Conservation (phyloP, 2,329 filamentous ascomycete genomes). For the Colletotrichum sp. region DNA sequence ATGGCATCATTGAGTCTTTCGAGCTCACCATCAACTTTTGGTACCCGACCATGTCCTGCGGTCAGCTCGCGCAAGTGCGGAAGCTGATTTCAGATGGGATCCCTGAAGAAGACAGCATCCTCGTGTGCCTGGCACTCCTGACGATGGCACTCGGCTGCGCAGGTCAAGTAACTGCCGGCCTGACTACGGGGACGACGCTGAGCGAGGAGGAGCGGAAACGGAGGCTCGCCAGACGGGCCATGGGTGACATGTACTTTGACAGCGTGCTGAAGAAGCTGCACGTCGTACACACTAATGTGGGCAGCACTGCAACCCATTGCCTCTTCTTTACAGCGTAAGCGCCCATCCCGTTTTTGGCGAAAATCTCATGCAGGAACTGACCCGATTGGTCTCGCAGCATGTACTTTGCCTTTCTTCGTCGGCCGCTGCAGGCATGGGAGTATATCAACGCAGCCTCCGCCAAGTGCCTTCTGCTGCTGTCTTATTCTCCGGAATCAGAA, state of each 20-base stretch:
- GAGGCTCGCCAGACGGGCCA: constrained; percentile 33
- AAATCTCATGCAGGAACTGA: neutral
- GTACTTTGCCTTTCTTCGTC: constrained; percentile 54
- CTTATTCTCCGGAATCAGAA: constrained; percentile 41
- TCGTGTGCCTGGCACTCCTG: constrained; percentile 47
- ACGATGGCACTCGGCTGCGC: constrained; percentile 54
- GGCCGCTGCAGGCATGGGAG: constrained; percentile 58
- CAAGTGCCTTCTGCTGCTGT: constrained; percentile 53
- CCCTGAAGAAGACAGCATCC: constrained; percentile 39
- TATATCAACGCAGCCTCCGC: constrained; percentile 53
- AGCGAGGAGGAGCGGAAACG: constrained; percentile 31
- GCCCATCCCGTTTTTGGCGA: neutral
- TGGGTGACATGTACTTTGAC: constrained; percentile 50
- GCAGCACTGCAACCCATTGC: constrained; percentile 51
- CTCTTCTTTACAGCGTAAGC: constrained; percentile 55
- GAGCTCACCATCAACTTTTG: constrained; percentile 55
- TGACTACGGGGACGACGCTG: constrained; percentile 23
- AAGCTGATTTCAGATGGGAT: constrained; percentile 35
- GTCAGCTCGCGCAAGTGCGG: constrained; percentile 38
- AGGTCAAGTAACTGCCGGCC: constrained; percentile 40
- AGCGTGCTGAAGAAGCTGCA: constrained; percentile 49
- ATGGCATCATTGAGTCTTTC: constrained; percentile 46
- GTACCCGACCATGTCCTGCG: constrained; percentile 54
- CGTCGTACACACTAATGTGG: constrained; percentile 50
- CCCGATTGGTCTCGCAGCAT: constrained; percentile 31